Base-by-base conservation (phyloP, 495 filamentous ascomycete genomes). In the Lichina pygmaea region DNA sequence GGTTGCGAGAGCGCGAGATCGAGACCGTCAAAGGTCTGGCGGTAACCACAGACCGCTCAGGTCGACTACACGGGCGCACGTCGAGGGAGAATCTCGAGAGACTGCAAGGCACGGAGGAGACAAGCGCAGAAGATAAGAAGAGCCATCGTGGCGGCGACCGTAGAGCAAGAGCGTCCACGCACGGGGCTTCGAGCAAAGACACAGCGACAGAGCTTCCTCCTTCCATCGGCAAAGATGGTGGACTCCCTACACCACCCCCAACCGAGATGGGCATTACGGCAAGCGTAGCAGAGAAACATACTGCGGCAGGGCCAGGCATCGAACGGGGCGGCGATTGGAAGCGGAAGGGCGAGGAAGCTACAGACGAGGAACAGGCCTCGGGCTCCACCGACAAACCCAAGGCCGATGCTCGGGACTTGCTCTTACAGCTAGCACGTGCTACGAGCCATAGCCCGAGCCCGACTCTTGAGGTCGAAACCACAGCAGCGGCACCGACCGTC, bases 1-100 rank as follows among this genome's bases (percentile, higher is more conserved):
- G 71, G 36, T 60, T 75, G 13, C 62, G 66, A 10, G 60, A 62
- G 33, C 62, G 66, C 30, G 77, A 81, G 52, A 72, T 72, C 36
- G 68, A 75, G 48, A 70, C 55, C 7, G 49, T 75, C 34, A 69
- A 66, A 47, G 69, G 60, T 45, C 65, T 67, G 53, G 67, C 66
- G n/a, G 59, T 77, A 17, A 67, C 75, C 32, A 70, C 67, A 8
- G 69, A 61, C 47, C 57, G 66, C 48, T 57, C 78, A 2, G 72
- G 70, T 44, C 65, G 72, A 54, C 67, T 77, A 42, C 54, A 65
- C 36, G 67, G 77, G 44, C 61, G 50, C 13, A 64, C 67, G 52
- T 66, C 66, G 2, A 54, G 58, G 47, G 58, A 62, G 34, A 52
- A 47, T 41, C 60, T 60, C 34, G 54, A 57, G 16, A 57, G 61